Evolutionary conservation across 2,329 filamentous ascomycete species (phyloP), one percentile per base, ranked within the genome.

Genomic region (Trichoderma breve): DNA sequence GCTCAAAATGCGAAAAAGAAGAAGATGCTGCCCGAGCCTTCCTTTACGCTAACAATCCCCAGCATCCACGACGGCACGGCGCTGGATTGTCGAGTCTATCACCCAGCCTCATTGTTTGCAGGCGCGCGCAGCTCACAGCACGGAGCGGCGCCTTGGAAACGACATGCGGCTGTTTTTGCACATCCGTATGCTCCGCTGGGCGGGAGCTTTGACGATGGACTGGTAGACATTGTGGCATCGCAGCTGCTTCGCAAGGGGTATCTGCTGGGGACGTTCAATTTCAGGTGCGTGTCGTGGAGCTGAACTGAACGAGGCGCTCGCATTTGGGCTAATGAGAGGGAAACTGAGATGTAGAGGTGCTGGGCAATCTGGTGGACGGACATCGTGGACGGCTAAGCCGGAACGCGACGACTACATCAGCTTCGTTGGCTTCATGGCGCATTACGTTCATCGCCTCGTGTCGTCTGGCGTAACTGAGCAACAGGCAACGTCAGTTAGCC

Each of bases 111-210:
- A 36, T 79, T 87, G 53, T 78, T 79, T 2, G 76, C 64, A 68
- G 63, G 61, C 9, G 26, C 47, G 34, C 28, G 30, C 47, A 9
- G 30, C 32, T 21, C 47, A 14, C 80, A 76, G 26, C 75, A 77
- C 7, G 74, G 71, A 53, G 77, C 81, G 14, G 78, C 79, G 34
- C 76, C 80, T 65, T 88, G 86, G 86, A 78, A 75, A 55, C 83
- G 82, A 63, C 82, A 89, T 74, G 86, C 85, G 18, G 88, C 87
- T 60, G 85, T 97, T 4, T 83, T 98, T 51, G 95, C 95, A 14
- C 96, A 98, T 80, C 95, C 96, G 0, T 98, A 98, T 79, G 94
- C 93, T 39, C 91, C 93, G 0, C 84, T 98, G 66, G 96, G 96
- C 5, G 96, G 95, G 6, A 90, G 85, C 80, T 96, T 90, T 78